Conservation (phyloP, 164 flowering plant genomes). For the Cinnamomum chago region DNA sequence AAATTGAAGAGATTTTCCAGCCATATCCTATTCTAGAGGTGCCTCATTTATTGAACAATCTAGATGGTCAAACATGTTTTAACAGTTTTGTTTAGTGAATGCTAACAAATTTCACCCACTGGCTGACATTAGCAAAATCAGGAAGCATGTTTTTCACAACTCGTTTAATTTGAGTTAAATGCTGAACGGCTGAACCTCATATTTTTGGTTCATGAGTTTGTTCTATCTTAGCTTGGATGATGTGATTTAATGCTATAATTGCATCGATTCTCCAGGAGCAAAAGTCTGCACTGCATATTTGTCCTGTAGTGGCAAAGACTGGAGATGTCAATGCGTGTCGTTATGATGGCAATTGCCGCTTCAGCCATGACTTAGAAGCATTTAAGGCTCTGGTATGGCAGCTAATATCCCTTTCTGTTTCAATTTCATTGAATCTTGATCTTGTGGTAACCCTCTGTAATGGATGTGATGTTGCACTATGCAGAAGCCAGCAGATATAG, state of each 20-base stretch:
- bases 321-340: slow-evolving; percentile 59
- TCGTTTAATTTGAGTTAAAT: too few species aligned
- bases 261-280: slow-evolving; percentile 39
- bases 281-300: slow-evolving; percentile 57
- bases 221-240: not conserved
- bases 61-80: not conserved
- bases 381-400: slow-evolving; percentile 59
- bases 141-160: not conserved
- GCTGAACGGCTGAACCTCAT: not conserved
- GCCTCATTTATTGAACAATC: not conserved
- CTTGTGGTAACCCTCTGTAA: not conserved
- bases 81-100: not conserved
- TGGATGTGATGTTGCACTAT: slow-evolving; percentile 3
- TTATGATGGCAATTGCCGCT: slow-evolving; percentile 64
- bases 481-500: slow-evolving; percentile 84
- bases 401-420: not conserved
- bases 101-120: not conserved
- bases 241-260: not conserved
- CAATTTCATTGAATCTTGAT: not conserved
- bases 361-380: slow-evolving; percentile 87
- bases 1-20: not conserved
- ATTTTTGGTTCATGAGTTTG: not conserved
- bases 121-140: too few species aligned
- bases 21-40: not conserved
- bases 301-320: slow-evolving; percentile 72